phyloP scores from a whole-genome alignment of 2,329 filamentous ascomycete species.

The Xylaria sp. region DNA sequence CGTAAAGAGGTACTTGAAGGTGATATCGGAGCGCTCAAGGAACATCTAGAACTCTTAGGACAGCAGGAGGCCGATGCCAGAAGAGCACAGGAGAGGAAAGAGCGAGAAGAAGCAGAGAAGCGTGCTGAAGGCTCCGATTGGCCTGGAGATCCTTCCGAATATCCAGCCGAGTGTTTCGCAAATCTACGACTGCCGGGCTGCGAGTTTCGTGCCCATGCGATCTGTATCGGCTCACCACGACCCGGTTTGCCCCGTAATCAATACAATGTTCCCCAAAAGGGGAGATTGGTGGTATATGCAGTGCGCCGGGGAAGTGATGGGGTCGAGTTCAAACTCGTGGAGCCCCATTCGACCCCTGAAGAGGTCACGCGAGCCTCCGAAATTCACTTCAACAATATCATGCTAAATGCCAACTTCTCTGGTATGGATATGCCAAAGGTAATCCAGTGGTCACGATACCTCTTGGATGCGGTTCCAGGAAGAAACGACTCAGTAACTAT shows the following conservation, averaged over 20 bases:
- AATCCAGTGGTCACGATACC: slow-evolving; percentile 6
- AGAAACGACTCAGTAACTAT: slow-evolving; percentile 2
- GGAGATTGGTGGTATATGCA: background rate
- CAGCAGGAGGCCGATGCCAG: background rate
- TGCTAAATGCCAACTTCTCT: slow-evolving; percentile 5
- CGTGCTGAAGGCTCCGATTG: background rate
- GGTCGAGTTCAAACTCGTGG: slow-evolving; percentile 1
- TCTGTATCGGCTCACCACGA: slow-evolving; percentile 13
- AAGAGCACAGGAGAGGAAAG: background rate
- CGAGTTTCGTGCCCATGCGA: background rate
- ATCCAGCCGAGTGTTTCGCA: slow-evolving; percentile 8
- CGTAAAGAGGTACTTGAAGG: no score
- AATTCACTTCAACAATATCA: slow-evolving; percentile 8
- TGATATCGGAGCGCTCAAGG: background rate
- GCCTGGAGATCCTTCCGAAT: background rate
- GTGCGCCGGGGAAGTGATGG: background rate
- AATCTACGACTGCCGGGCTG: slow-evolving; percentile 9
- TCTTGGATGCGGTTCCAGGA: slow-evolving; percentile 16
- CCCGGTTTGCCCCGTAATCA: background rate
- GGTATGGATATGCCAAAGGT: slow-evolving; percentile 9
- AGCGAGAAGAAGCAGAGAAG: background rate
- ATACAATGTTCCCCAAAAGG: background rate
- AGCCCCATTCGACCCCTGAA: background rate
- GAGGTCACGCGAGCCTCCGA: background rate
- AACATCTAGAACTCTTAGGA: background rate